Base-by-base conservation (phyloP, 2,329 filamentous ascomycete genomes). In the Triangularia verruculosa region DNA sequence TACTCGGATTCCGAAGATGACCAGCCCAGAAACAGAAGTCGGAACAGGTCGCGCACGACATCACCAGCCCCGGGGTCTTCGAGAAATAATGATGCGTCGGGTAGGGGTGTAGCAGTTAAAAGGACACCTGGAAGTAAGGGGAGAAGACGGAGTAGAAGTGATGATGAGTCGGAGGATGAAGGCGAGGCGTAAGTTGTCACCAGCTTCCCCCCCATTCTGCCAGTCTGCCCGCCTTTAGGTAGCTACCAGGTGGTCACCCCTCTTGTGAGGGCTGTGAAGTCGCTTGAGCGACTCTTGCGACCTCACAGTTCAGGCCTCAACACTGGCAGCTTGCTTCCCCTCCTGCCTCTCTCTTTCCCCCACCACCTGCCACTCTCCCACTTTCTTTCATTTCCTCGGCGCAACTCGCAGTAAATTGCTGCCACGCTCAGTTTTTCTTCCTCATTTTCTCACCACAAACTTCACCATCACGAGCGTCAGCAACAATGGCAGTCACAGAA, bases 141-240 rank as follows among this genome's bases (percentile, higher is more conserved):
- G 71, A 78, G 81, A 67, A 68, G 65, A 80, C 83, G 72, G 78
- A 79, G 67, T 83, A 82, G 69, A 80, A 70, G 67, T 12, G 69
- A 72, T 27, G 70, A 86, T 70, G 86, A 90, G 63, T 87, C 86
- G 51, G 86, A 86, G 62, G 91, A 96, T 74, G 91, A 90, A 74
- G 89, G 91, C 69, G 92, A 96, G 81, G 86, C 89, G 91, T 94
- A 84, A 87, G 90, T 86, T 63, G 47, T 59, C 57, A 61, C 51
- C 62, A 58, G 67, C 68, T 62, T 64, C 64, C 30, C 39, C n/a
- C n/a, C n/a, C n/a, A n/a, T n/a, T n/a, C n/a, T n/a, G n/a, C n/a
- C n/a, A n/a, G n/a, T n/a, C 53, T 54, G 60, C 20, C 57, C 61
- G 25, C 59, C 54, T 32, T 24, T 32, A 39, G 11, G 30, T 20